phyloP scores from a whole-genome alignment of 169 alveolate species.

The Blepharisma undulans region DNA sequence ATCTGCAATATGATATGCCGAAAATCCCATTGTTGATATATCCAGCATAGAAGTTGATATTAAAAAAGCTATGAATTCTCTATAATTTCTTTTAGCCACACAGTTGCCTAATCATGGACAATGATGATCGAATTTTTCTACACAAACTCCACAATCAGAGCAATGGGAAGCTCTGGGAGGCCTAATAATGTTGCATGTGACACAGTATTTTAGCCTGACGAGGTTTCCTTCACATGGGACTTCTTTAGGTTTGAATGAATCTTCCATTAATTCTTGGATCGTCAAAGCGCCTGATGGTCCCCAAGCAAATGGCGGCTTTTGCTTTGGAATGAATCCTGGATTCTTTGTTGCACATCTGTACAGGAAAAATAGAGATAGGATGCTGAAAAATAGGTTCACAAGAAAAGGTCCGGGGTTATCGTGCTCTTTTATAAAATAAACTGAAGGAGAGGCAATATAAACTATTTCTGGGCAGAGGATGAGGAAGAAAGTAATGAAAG shows the following conservation, averaged over 20 bases:
- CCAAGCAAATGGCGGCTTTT: conserved; percentile 39
- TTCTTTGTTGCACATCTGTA: not conserved
- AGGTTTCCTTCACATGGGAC: conserved; percentile 30
- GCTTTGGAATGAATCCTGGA: conserved; percentile 41
- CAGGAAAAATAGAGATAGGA: not conserved
- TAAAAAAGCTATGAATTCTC: conserved; percentile 59
- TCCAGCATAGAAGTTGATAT: not conserved
- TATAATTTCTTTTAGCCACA: conserved; percentile 86
- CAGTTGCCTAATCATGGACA: conserved; percentile 95
- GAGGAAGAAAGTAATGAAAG: conserved; percentile 6
- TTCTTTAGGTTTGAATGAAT: not conserved
- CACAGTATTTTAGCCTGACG: conserved; percentile 46
- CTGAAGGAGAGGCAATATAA: conserved; percentile 3
- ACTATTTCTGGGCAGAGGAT: conserved; percentile 18
- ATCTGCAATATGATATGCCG: not conserved
- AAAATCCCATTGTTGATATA: not conserved
- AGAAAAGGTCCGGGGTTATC: not conserved
- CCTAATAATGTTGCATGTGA: conserved; percentile 80
- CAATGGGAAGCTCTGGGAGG: conserved; percentile 95
- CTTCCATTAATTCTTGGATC: conserved; percentile 22
- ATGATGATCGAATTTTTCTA: conserved; percentile 94
- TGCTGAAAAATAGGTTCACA: not conserved
- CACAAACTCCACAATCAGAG: conserved; percentile 90
- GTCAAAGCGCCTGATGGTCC: conserved; percentile 37
- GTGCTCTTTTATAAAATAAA: conserved; percentile 2